These are phyloP conservation scores for Malassezia psittaci DNA, from an alignment of 1,284 basidiomycete genomes.

Conservation along the genomic window DNA sequence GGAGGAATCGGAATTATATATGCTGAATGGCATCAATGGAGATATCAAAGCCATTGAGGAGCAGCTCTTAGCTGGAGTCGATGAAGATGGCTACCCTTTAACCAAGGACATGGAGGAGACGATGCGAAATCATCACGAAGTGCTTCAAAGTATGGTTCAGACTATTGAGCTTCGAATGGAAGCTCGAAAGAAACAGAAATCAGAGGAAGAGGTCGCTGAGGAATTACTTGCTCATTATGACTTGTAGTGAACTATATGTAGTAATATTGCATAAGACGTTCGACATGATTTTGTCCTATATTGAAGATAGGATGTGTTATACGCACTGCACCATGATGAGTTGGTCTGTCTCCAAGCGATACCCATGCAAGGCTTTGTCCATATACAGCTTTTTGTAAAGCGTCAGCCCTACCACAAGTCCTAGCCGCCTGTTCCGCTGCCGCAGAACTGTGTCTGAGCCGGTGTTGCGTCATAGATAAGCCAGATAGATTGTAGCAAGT, in stretches of 20 bases:
- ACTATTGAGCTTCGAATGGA: slow-evolving; percentile 10
- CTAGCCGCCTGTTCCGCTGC: background rate
- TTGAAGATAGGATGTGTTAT: slow-evolving; percentile 17
- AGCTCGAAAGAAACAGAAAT: background rate
- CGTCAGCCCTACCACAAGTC: background rate
- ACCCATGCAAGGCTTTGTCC: slow-evolving; percentile 8
- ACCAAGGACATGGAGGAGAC: slow-evolving; percentile 4
- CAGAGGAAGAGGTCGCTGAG: slow-evolving; percentile 23
- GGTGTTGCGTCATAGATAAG: slow-evolving; percentile 36
- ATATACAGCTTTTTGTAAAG: slow-evolving; percentile 1
- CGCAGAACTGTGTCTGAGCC: slow-evolving; percentile 21
- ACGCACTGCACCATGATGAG: background rate
- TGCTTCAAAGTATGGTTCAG: slow-evolving; percentile 4
- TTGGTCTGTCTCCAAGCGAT: background rate
- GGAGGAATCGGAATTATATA: background rate
- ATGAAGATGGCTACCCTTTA: slow-evolving; percentile 11
- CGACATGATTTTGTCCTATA: slow-evolving; percentile 3
- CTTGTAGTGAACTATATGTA: slow-evolving; percentile 8
- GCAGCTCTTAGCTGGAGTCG: slow-evolving; percentile 8
- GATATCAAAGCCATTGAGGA: slow-evolving; percentile 7
- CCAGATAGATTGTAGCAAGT: slow-evolving; percentile 47
- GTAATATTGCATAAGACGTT: slow-evolving; percentile 1
- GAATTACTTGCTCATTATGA: slow-evolving; percentile 20
- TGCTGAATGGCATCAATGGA: background rate
- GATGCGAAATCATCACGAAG: background rate